Evolutionary conservation across 306 rosid species (phyloP), one percentile per base, ranked within the genome.

Genomic region (Trichosanthes truncata): DNA sequence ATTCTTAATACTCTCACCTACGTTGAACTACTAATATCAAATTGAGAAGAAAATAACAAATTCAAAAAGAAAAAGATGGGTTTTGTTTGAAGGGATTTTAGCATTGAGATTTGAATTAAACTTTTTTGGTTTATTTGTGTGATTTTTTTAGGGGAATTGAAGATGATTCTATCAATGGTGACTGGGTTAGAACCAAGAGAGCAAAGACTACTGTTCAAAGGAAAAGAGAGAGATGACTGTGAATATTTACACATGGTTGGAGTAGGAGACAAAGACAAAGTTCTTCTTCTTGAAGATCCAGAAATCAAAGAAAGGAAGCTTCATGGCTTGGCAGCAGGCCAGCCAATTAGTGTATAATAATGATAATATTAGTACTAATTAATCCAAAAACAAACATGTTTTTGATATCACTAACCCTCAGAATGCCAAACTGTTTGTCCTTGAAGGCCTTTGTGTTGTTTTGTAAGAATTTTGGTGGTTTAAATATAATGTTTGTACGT

Each of bases 191-290:
- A 93, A 87, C 85, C 99, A 4, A 83, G 38, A 80, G 99, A 95
- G 65, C 99, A 95, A 55, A 95, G 97, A 86, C 53, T 95, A 60
- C 80, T 95, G 77, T 95, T 84, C 94, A 93, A 63, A 86, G 99
- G 99, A 9, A 95, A 90, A 84, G 97, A 95, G 86, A 95, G 93
- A 36, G 97, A 93, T 23, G 97, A 93, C 75, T 77, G 80, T 53
- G 99, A 95, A 48, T 87, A 87, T 61, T 81, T 95, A 12, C 99
- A 95, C 91, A 95, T 95, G 99, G 93, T 90, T 80, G 99, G 99
- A 9, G 96, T 95, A 31, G 86, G 88, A 65, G 93, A 93, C 89
- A 93, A 91, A 79, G 97, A 95, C 90, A 95, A 95, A 73, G 96
- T 93, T 74, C 85, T 95, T 6, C 62, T 95, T 71, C 87, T 95